Base-by-base conservation (phyloP, 2,329 filamentous ascomycete species). In the Exutisphaerella laricina region DNA sequence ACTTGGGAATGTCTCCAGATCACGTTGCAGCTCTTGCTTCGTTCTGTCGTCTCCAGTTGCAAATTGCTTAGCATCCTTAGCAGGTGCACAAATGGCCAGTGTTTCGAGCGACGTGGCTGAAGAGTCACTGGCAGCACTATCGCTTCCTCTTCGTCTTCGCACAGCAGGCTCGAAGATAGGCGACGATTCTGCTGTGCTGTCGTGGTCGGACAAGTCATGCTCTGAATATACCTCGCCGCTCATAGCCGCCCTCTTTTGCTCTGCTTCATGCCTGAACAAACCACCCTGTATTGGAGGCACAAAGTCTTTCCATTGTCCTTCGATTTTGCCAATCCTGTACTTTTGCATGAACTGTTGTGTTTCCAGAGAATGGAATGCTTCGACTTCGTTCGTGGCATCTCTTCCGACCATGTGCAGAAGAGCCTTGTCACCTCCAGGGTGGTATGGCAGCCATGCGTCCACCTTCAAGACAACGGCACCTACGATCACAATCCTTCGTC, bases 211-310 rank as follows among this genome's bases (percentile, higher is more conserved):
- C 17, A 66, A 66, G 22, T 67, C 63, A 13, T 66, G 60, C 32
- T 66, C 44, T 9, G 31, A 20, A 10, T 38, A 26, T n/a, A 49
- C 53, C 16, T 41, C 49, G 39, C 23, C 22, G 17, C 58, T 50
- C 4, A 69, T 17, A 43, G 50, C 23, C 47, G 40, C 26, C 6
- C 13, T 17, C 3, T 13, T 7, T 60, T 55, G 50, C 41, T 73
- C 67, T 39, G 66, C 61, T 47, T 72, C 72, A 16, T 69, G 66
- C 52, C 82, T 77, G 65, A 89, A 94, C 45, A 75, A 74, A 30
- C 90, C 90, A 44, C 88, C 89, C 65, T 97, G 90, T 39, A 97
- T 90, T 0, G 92, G 90, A 4, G 92, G 89, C 5, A 85, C 59
- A 61, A 96, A 94, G 65, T 96, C 96, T 49, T 71, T 70, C 92